Evolutionary conservation across 768 basidiomycete genomes (phyloP), one percentile per base, ranked within the genome.

Genomic region (Tylopilus plumbeoviolaceoides): DNA sequence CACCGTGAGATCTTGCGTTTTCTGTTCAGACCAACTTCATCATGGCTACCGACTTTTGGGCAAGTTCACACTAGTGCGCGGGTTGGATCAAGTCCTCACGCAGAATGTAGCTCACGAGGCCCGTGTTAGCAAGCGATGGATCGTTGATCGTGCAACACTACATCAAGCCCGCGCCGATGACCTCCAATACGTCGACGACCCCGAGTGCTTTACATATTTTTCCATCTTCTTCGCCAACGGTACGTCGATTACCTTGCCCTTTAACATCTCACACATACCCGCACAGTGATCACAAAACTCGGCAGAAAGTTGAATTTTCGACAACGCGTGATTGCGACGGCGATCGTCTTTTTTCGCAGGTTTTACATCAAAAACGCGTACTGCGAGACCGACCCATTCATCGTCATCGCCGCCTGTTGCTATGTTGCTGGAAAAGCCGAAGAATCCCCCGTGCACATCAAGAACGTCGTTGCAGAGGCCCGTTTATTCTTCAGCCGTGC

Each of bases 401-500:
- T 95, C 51, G 94, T 98, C 46, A 84, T 94, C 41, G 84, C 93
- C 0, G 91, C 94, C 0, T 99, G 95, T 71, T 86, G 87, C 58
- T 98, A 98, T 69, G 87, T 98, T 31, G 95, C 95, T 9, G 91
- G 95, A 0, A 99, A 99, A 69, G 92, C 94, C 1, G 97, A 99
- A 65, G 97, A 99, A 68, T 91, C 87, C 0, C 95, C 97, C 0
- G 80, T 93, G 1, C 93, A 95, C 64, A 93, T 98, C 72, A 98
- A 98, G 74, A 88, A 81, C 58, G 85, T 98, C 27, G 85, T 95
- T 25, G 71, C 83, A 2, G 95, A 98, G 66, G 87, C 94, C 0
- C 80, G 89, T 51, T 62, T 77, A 7, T 70, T 94, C 40, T 97
- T 95, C 66, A 79, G 78, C 59, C 80, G 86, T 88, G 64, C 48